Percentiles rank a stretch among this genome's conserved stretches.
phyloP scores from a whole-genome alignment of 768 basidiomycete genomes.

The Phanerochaete carnosa region DNA sequence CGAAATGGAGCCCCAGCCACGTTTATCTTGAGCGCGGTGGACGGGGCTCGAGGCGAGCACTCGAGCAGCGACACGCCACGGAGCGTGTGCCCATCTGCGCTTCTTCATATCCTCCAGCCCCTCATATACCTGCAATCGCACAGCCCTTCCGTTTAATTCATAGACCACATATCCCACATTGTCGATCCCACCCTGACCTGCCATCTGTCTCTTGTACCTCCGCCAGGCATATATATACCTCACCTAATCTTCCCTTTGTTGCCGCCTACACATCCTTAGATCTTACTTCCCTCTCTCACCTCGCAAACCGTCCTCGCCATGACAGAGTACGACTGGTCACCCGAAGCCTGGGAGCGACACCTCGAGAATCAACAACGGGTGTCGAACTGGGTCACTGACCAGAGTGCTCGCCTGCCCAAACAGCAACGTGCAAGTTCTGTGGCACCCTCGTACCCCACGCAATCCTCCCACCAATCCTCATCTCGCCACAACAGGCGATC shows the following conservation, averaged over 20 bases:
- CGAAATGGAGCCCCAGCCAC: background rate
- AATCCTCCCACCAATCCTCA: constrained; percentile 10
- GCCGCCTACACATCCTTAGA: background rate
- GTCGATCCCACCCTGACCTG: background rate
- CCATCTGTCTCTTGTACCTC: background rate
- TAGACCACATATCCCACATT: background rate
- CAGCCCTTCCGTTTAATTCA: background rate
- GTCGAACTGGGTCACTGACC: constrained; percentile 24
- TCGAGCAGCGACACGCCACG: background rate
- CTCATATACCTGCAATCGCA: constrained; percentile 1
- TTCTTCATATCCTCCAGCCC: background rate
- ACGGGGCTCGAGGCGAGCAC: background rate
- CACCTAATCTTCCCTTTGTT: background rate
- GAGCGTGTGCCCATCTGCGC: background rate
- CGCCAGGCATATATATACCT: background rate
- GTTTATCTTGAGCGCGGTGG: constrained; percentile 5
- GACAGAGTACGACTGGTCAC: constrained; percentile 35
- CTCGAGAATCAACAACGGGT: constrained; percentile 24
- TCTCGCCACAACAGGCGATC: constrained; percentile 11
- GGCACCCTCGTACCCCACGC: constrained; percentile 4
- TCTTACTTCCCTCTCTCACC: background rate
- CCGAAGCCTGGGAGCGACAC: constrained; percentile 28
- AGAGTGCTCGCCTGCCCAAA: constrained; percentile 13
- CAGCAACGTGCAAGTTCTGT: constrained; percentile 11
- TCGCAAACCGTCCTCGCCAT: constrained; percentile 12